phyloP scores from a whole-genome alignment of 2,329 filamentous ascomycete genomes.

The Cladosporium sp. region DNA sequence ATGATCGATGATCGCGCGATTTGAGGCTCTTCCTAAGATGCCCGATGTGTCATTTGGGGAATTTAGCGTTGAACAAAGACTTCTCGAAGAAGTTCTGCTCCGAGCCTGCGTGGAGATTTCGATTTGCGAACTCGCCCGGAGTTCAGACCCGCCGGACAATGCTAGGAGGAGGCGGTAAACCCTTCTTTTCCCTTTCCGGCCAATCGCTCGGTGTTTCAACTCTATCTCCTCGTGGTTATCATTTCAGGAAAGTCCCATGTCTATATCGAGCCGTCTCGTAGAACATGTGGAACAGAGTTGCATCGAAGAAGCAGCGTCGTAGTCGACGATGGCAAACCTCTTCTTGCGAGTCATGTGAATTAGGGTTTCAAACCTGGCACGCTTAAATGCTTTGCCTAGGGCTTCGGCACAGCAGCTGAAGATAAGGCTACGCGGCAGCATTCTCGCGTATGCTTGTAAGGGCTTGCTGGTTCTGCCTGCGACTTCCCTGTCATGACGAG shows the following conservation, averaged over 20 bases:
- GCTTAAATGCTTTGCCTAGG: slow-evolving; percentile 10
- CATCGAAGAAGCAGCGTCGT: neutral
- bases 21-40: neutral
- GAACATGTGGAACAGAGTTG: neutral
- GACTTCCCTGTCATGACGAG: neutral
- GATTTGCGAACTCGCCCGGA: slow-evolving; percentile 1
- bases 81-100: neutral
- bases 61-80: neutral
- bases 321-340: neutral
- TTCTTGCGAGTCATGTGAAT: neutral
- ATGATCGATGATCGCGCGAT: neutral
- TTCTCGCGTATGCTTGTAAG: slow-evolving; percentile 16
- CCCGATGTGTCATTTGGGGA: slow-evolving; percentile 11
- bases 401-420: slow-evolving; percentile 8
- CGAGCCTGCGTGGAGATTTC: neutral
- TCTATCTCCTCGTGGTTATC: neutral
- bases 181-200: neutral
- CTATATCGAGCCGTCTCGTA: neutral
- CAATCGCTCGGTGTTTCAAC: neutral
- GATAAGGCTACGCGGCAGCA: slow-evolving; percentile 13
- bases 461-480: neutral
- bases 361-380: neutral
- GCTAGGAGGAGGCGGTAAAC: neutral
- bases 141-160: neutral
- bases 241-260: neutral